phyloP scores from a whole-genome alignment of 495 filamentous ascomycete genomes.

The Amphirosellinia nigrospora region DNA sequence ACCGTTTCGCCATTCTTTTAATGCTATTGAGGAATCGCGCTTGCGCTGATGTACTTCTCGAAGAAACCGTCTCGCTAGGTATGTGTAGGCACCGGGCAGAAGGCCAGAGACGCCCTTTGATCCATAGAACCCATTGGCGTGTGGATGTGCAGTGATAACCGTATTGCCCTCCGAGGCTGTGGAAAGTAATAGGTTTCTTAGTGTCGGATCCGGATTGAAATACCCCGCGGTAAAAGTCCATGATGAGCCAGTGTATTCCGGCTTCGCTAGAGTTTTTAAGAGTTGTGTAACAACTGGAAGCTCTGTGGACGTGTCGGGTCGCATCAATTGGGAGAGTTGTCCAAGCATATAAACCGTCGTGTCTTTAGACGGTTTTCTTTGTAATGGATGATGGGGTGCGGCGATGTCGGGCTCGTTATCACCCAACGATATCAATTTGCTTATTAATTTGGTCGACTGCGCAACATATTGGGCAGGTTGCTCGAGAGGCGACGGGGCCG shows the following conservation, averaged over 20 bases:
- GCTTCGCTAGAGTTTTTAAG: constrained; percentile 66
- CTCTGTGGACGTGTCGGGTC: constrained; percentile 84
- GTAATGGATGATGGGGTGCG: constrained; percentile 22
- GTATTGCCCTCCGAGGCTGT: constrained; percentile 72
- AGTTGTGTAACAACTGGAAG: constrained; percentile 78
- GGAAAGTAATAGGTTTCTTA: constrained; percentile 77
- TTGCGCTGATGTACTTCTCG: constrained; percentile 66
- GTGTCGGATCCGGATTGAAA: constrained; percentile 89
- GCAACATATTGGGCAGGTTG: constrained; percentile 70
- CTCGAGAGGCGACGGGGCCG: constrained; percentile 71
- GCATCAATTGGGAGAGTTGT: constrained; percentile 83
- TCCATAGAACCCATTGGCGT: constrained; percentile 94
- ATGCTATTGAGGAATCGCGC: constrained; percentile 64
- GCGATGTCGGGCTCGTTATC: constrained; percentile 18
- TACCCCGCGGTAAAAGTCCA: constrained; percentile 99
- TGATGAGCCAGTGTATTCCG: constrained; percentile 66
- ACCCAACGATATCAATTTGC: constrained; percentile 63
- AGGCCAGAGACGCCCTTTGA: constrained; percentile 87
- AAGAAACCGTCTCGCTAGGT: constrained; percentile 83
- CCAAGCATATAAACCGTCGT: constrained; percentile 85
- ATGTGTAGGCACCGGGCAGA: constrained; percentile 88
- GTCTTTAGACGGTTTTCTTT: constrained; percentile 51
- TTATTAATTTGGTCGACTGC: constrained; percentile 69
- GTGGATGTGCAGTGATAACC: constrained; percentile 90
- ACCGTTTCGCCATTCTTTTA: constrained; percentile 89